Conservation (phyloP, 2,329 filamentous ascomycete species). For the Chrysoporthe austroafricana region DNA sequence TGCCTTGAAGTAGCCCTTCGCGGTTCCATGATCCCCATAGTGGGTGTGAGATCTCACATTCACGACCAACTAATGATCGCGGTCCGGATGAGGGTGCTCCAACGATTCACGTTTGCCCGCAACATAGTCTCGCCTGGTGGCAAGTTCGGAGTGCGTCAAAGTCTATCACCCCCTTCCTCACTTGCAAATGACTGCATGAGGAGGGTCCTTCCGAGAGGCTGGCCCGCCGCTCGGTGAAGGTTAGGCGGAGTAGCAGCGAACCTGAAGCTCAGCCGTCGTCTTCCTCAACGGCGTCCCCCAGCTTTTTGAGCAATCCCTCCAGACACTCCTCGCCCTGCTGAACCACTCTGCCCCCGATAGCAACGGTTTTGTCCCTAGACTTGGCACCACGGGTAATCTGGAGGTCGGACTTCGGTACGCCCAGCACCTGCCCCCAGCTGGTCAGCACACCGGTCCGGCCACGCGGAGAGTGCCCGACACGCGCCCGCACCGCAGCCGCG, state of each 20-base stretch:
- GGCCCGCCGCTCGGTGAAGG: neutral
- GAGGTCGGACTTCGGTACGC: slow-evolving; percentile 66
- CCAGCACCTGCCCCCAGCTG: slow-evolving; percentile 50
- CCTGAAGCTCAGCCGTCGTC: neutral
- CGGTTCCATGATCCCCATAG: neutral
- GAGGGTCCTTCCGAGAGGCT: too few relatives aligned
- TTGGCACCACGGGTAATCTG: slow-evolving; percentile 66
- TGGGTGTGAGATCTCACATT: neutral
- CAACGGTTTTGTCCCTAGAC: slow-evolving; percentile 66
- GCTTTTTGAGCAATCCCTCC: slow-evolving; percentile 32
- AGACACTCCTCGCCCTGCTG: slow-evolving; percentile 35
- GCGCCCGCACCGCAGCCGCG: neutral
- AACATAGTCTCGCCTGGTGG: neutral
- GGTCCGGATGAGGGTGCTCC: neutral
- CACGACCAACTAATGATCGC: neutral
- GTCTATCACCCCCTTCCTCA: neutral
- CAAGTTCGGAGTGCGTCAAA: neutral
- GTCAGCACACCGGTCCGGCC: neutral
- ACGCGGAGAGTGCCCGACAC: too few relatives aligned
- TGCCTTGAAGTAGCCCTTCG: neutral
- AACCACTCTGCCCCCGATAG: slow-evolving; percentile 39
- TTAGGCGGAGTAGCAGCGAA: neutral
- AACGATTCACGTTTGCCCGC: neutral
- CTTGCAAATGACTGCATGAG: neutral
- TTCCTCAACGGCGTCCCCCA: slow-evolving; percentile 10